phyloP scores from a whole-genome alignment of 345 rosid species.

The Boechera stricta region DNA sequence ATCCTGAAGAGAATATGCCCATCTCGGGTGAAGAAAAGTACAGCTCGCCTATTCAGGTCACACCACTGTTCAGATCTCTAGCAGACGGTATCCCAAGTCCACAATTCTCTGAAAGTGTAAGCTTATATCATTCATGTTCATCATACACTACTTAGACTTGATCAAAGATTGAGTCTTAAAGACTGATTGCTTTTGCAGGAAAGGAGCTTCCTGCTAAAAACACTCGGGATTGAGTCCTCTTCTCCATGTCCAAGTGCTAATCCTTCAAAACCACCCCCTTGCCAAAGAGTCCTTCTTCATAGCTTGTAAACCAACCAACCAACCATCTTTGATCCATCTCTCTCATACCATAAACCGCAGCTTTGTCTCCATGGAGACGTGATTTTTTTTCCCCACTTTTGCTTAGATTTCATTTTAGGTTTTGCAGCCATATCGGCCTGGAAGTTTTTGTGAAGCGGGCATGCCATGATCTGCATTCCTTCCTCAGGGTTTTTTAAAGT shows the following conservation, averaged over 20 bases:
- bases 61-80: slow-evolving; percentile 94
- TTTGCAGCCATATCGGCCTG: slow-evolving; percentile 80
- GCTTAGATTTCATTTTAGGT: slow-evolving; percentile 47
- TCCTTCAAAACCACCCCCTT: slow-evolving; percentile 76
- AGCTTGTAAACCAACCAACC: slow-evolving; percentile 62
- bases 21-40: slow-evolving; percentile 60
- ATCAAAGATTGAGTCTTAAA: slow-evolving; percentile 9
- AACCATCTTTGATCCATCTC: slow-evolving; percentile 1
- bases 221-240: slow-evolving; percentile 87
- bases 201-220: slow-evolving; percentile 82
- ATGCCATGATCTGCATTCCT: slow-evolving; percentile 69
- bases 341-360: neutral
- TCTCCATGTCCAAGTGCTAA: slow-evolving; percentile 62
- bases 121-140: slow-evolving; percentile 36
- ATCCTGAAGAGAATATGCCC: slow-evolving; percentile 48
- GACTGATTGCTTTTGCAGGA: slow-evolving; percentile 61
- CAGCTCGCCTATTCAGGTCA: slow-evolving; percentile 81
- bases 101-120: slow-evolving; percentile 96
- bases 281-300: slow-evolving; percentile 96
- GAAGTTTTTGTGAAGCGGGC: slow-evolving; percentile 75
- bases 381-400: slow-evolving; percentile 23
- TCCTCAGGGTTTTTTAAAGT: slow-evolving; percentile 21
- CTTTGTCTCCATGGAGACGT: slow-evolving; percentile 44
- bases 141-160: neutral
- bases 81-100: slow-evolving; percentile 98